Conservation (phyloP, 106 monocot species). For the Dendrobium chrysotoxum region DNA sequence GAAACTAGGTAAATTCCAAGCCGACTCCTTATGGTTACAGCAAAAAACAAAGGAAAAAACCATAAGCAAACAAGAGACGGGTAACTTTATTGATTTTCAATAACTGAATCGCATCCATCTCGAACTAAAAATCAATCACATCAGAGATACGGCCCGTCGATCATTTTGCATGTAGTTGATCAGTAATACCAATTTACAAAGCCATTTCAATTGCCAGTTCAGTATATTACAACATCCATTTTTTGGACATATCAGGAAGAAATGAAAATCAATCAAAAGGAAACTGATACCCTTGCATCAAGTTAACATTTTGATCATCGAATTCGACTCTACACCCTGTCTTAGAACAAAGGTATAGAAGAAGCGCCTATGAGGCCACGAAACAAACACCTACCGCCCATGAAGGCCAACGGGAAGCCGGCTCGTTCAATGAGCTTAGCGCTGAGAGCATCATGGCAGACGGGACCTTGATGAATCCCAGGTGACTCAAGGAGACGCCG, state of each 20-base stretch:
- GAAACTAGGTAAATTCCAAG: background rate
- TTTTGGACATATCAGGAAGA: background rate
- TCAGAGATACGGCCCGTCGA: background rate
- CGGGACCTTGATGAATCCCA: slow-evolving; percentile 84
- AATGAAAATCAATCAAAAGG: background rate
- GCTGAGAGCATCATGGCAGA: slow-evolving; percentile 83
- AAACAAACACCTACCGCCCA: slow-evolving; percentile 74
- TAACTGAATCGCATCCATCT: background rate
- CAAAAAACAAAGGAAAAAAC: background rate
- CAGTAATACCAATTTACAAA: background rate
- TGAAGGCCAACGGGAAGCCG: slow-evolving; percentile 72
- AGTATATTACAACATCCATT: background rate
- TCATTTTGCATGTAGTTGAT: background rate
- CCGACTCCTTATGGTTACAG: background rate
- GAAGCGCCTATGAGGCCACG: slow-evolving; percentile 7
- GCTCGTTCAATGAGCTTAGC: slow-evolving; percentile 84
- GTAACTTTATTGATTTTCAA: background rate
- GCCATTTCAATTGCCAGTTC: background rate
- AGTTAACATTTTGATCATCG: background rate
- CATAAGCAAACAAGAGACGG: background rate
- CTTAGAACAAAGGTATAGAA: background rate
- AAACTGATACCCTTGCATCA: background rate
- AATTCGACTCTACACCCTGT: background rate
- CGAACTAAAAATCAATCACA: background rate
- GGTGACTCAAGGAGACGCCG: slow-evolving; percentile 66